These are phyloP conservation scores for Dendrocalamus latiflorus DNA, from an alignment of 202 grass and related monocot genomes.

Conservation along the genomic window DNA sequence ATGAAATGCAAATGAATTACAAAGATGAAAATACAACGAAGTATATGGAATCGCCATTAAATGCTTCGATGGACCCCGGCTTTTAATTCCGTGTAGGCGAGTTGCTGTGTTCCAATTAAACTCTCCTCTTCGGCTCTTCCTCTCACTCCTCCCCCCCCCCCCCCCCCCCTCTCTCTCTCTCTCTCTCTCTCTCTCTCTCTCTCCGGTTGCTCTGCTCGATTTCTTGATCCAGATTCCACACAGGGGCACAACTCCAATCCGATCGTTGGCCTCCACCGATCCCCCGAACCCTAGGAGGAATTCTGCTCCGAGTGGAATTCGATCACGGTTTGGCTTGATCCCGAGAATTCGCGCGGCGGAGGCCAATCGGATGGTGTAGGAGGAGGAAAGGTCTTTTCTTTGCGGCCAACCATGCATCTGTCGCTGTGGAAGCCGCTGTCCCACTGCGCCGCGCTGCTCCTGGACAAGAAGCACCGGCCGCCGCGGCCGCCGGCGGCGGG, in stretches of 20 bases:
- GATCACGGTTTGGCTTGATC: constrained; percentile 37
- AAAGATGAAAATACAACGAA: not conserved
- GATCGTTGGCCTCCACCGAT: not conserved
- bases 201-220: constrained; percentile 24
- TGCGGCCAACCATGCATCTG: constrained; percentile 65
- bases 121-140: not conserved
- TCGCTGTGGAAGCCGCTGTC: constrained; percentile 98
- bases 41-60: constrained; percentile 33
- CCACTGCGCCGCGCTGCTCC: constrained; percentile 80
- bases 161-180: no score
- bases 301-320: constrained; percentile 7
- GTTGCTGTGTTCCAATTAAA: constrained; percentile 53
- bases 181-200: no score
- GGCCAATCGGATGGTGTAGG: constrained; percentile 50
- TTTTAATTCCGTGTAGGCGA: constrained; percentile 56
- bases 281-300: constrained; percentile 1
- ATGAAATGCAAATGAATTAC: not conserved
- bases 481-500: constrained; percentile 33
- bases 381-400: not conserved
- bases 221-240: constrained; percentile 49
- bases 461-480: constrained; percentile 68
- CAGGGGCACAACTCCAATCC: not conserved
- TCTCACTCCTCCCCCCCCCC: not conserved
- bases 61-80: constrained; percentile 33
- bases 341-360: constrained; percentile 17